These are phyloP conservation scores for Podospora conica DNA, from an alignment of 495 filamentous ascomycete genomes.

Conservation along the genomic window DNA sequence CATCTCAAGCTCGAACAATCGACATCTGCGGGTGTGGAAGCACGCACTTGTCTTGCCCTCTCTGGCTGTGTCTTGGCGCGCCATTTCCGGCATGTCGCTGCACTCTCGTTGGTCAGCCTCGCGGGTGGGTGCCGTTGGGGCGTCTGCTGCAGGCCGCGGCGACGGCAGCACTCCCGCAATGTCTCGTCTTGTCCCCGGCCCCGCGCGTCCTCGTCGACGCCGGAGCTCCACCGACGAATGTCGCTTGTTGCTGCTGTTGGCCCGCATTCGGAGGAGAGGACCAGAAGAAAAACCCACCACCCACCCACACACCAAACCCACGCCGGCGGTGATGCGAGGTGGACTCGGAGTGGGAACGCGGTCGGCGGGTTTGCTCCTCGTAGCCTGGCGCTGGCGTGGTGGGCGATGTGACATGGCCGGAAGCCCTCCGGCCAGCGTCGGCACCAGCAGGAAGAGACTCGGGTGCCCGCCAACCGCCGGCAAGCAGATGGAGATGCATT, in stretches of 20 bases:
- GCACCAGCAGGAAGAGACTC: not conserved
- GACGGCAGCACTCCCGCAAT: not conserved
- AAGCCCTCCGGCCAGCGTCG: not conserved
- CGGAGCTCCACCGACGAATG: not conserved
- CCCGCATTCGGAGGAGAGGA: not conserved
- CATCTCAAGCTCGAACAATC: not conserved
- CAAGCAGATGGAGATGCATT: not conserved
- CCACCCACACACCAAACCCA: not conserved
- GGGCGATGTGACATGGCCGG: not conserved
- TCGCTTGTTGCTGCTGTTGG: not conserved
- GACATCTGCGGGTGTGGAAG: not conserved
- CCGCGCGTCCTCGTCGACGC: not conserved
- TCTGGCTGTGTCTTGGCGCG: not conserved
- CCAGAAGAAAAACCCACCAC: not conserved
- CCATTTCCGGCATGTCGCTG: not conserved
- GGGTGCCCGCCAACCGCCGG: not conserved
- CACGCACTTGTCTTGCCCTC: not conserved
- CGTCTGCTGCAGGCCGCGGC: not conserved
- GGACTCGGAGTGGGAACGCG: not conserved
- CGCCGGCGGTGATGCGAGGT: not conserved
- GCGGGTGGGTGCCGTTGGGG: not conserved
- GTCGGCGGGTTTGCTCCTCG: not conserved
- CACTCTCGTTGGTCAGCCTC: not conserved
- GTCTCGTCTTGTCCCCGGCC: not conserved
- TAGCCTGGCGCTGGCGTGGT: not conserved